Evolutionary conservation across 2,329 filamentous ascomycete species (phyloP).

Genomic region (Ploettnerulaceae sp.): DNA sequence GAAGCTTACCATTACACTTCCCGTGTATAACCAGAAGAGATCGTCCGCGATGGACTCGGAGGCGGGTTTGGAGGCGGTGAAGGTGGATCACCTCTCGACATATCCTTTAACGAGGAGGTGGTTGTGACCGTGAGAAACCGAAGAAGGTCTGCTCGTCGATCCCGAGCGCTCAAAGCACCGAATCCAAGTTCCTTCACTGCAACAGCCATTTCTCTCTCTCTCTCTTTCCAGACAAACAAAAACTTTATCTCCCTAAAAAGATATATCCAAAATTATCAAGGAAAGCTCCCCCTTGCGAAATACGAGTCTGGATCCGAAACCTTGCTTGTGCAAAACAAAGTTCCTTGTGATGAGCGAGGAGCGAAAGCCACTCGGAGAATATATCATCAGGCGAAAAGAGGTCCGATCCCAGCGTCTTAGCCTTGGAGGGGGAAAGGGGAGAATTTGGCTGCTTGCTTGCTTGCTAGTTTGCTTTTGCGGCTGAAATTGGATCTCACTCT

Average conservation of each 20-base stretch:
- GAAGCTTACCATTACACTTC: constrained; percentile 13
- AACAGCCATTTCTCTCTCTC: constrained; percentile 8
- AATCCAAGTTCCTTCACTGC: constrained; percentile 6
- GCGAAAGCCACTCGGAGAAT: constrained; percentile 3
- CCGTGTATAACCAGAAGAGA: constrained; percentile 8
- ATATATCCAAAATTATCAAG: no score
- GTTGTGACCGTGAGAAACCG: not conserved
- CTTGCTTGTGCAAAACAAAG: not conserved
- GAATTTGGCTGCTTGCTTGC: not conserved
- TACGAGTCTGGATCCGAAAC: not conserved
- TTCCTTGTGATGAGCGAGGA: not conserved
- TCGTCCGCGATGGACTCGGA: constrained; percentile 33
- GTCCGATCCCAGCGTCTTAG: not conserved
- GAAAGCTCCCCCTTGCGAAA: not conserved
- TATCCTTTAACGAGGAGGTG: constrained; percentile 20
- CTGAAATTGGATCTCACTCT: not conserved
- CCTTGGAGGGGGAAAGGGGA: not conserved
- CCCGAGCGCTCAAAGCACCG: not conserved
- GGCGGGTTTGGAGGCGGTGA: constrained; percentile 39
- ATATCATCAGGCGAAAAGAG: not conserved
- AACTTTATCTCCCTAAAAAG: not conserved
- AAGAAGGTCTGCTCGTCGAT: not conserved
- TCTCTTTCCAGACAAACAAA: not conserved
- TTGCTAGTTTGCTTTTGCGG: not conserved
- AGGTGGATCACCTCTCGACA: constrained; percentile 37